phyloP scores from a whole-genome alignment of 2,329 filamentous ascomycete species.

The Aspergillus carbonarius region DNA sequence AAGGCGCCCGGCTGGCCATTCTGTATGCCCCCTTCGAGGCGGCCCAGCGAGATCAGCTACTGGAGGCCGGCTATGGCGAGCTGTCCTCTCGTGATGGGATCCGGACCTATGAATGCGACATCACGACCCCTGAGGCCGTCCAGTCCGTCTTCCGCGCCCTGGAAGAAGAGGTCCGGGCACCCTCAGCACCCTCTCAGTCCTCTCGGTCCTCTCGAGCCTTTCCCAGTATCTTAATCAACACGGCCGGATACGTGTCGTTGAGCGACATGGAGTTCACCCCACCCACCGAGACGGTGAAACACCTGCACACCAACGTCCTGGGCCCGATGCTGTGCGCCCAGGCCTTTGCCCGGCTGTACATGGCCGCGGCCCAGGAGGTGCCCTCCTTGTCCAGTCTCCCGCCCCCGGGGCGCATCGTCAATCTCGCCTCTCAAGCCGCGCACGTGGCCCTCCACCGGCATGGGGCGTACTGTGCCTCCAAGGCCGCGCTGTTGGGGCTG shows the following conservation, averaged over 20 bases:
- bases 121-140: conserved; percentile 50
- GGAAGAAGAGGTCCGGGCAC: conserved; percentile 23
- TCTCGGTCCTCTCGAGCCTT: conserved; percentile 30
- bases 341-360: conserved; percentile 47
- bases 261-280: conserved; percentile 45
- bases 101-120: conserved; percentile 46
- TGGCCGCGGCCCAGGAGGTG: conserved; percentile 23
- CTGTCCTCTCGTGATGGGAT: conserved; percentile 22
- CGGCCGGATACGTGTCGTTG: conserved; percentile 48
- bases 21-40: conserved; percentile 51
- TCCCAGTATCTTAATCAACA: conserved; percentile 45
- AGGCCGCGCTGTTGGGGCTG: conserved; percentile 46
- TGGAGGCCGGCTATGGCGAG: conserved; percentile 37
- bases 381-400: conserved; percentile 17
- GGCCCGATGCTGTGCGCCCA: conserved; percentile 49
- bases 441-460: conserved; percentile 48
- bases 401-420: conserved; percentile 47
- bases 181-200: conserved; percentile 1
- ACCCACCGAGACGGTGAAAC: conserved; percentile 44
- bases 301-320: conserved; percentile 46
- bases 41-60: conserved; percentile 34
- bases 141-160: conserved; percentile 43
- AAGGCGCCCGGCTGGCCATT: conserved; percentile 46
- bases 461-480: conserved; percentile 51
- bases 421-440: conserved; percentile 48